Evolutionary conservation across 2,329 filamentous ascomycete genomes (phyloP).

Genomic region (Alternaria arbusti): DNA sequence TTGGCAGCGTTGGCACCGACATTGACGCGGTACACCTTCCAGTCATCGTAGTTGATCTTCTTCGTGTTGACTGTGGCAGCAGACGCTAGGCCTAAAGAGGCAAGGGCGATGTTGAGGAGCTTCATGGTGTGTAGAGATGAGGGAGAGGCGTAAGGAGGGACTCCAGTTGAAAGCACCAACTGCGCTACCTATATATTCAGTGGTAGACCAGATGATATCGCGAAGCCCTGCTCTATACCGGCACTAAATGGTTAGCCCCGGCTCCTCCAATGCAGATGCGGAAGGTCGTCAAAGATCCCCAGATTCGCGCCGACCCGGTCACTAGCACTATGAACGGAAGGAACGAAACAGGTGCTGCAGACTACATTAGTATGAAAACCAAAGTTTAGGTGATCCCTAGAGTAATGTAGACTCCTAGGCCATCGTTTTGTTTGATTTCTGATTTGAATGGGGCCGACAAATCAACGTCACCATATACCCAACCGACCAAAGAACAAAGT

Average conservation of each 20-base stretch:
- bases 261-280: constrained; percentile 1
- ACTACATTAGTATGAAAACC: background rate
- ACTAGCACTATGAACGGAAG: background rate
- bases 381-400: background rate
- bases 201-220: background rate
- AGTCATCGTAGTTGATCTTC: constrained; percentile 43
- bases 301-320: constrained; percentile 1
- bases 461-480: background rate
- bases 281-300: constrained; percentile 7
- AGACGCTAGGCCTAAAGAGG: constrained; percentile 41
- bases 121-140: constrained; percentile 31
- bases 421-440: background rate
- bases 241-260: background rate
- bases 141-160: constrained; percentile 1
- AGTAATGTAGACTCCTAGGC: background rate
- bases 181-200: background rate
- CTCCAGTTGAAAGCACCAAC: background rate
- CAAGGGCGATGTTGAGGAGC: constrained; percentile 36
- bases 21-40: constrained; percentile 47
- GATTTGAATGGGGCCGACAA: background rate
- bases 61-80: constrained; percentile 37
- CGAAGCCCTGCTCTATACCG: background rate
- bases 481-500: background rate
- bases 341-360: background rate
- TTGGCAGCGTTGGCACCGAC: constrained; percentile 36